Evolutionary conservation across 805 yeast species (phyloP).

Genomic region (Zygosaccharomyces gambellarensis): DNA sequence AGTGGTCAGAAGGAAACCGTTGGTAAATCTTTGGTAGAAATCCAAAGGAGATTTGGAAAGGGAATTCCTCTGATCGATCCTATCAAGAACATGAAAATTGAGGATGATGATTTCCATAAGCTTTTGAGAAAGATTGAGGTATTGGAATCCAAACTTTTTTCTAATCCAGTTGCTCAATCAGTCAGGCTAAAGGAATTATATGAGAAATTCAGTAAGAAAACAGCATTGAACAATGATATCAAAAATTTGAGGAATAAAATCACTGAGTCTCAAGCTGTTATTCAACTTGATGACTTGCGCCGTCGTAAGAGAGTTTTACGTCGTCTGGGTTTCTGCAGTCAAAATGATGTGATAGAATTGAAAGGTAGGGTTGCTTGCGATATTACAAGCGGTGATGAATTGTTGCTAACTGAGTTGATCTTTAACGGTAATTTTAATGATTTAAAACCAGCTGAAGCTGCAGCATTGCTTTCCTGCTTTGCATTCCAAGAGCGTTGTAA

Average conservation of each 20-base stretch:
- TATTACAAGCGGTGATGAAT: conserved; percentile 82
- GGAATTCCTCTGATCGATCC: conserved; percentile 93
- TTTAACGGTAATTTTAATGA: conserved; percentile 95
- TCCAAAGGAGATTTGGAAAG: conserved; percentile 77
- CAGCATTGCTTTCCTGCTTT: conserved; percentile 87
- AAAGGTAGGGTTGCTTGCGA: conserved; percentile 98
- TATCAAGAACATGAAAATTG: conserved; percentile 85
- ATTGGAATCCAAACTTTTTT: conserved; percentile 63
- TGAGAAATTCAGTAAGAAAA: conserved; percentile 59
- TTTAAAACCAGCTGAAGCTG: conserved; percentile 82
- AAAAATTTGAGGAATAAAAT: conserved; percentile 60
- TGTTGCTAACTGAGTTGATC: conserved; percentile 81
- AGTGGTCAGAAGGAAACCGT: conserved; percentile 56
- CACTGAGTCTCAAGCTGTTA: conserved; percentile 79
- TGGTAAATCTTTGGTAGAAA: conserved; percentile 71
- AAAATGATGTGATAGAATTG: conserved; percentile 83
- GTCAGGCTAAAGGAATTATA: conserved; percentile 59
- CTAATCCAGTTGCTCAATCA: conserved; percentile 64
- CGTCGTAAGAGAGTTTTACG: conserved; percentile 90
- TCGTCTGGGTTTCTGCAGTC: conserved; percentile 83
- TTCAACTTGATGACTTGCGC: conserved; percentile 89
- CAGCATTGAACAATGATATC: conserved; percentile 54
- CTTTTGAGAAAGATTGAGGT: conserved; percentile 76
- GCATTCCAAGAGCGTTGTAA: conserved; percentile 96
- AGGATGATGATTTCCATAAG: conserved; percentile 68